Evolutionary conservation across 1,139 yeast species (phyloP).

Genomic region (Casaregolazyma suthepensis): DNA sequence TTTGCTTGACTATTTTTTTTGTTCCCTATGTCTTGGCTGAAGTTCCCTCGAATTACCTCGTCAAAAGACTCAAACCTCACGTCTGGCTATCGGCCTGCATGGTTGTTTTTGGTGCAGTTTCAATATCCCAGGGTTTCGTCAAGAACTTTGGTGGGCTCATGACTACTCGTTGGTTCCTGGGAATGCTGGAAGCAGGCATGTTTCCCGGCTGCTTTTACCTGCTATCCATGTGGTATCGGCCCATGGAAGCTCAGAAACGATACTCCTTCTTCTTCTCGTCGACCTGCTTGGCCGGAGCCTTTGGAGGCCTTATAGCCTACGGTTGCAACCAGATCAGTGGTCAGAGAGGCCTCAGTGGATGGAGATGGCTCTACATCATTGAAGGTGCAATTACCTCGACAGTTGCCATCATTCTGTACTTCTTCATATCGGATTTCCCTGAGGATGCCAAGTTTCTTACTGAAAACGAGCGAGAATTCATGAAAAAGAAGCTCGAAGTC

Average conservation of each 20-base stretch:
- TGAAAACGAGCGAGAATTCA: constrained; percentile 37
- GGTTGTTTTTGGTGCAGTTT: constrained; percentile 54
- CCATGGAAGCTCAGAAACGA: constrained; percentile 61
- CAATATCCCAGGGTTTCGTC: constrained; percentile 63
- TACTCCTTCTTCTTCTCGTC: constrained; percentile 64
- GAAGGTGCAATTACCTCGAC: constrained; percentile 69
- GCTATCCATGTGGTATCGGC: constrained; percentile 47
- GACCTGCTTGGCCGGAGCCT: constrained; percentile 72
- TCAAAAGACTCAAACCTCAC: constrained; percentile 59
- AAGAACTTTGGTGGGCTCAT: constrained; percentile 52
- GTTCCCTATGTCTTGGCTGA: constrained; percentile 68
- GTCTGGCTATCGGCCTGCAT: constrained; percentile 55
- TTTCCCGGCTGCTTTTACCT: constrained; percentile 71
- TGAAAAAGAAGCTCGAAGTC: constrained; percentile 41
- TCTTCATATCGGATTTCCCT: constrained; percentile 69
- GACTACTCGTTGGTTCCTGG: constrained; percentile 57
- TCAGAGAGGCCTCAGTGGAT: constrained; percentile 44
- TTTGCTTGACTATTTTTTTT: constrained; percentile 57
- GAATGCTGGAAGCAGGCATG: constrained; percentile 61
- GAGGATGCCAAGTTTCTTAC: constrained; percentile 48
- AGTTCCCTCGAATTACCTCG: constrained; percentile 56
- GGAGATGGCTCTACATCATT: constrained; percentile 71
- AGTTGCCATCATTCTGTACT: constrained; percentile 54
- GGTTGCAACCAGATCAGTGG: constrained; percentile 51
- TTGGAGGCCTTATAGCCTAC: constrained; percentile 70